Conservation (phyloP, 2,329 filamentous ascomycete species). For the Penicillium fuscoglaucum region DNA sequence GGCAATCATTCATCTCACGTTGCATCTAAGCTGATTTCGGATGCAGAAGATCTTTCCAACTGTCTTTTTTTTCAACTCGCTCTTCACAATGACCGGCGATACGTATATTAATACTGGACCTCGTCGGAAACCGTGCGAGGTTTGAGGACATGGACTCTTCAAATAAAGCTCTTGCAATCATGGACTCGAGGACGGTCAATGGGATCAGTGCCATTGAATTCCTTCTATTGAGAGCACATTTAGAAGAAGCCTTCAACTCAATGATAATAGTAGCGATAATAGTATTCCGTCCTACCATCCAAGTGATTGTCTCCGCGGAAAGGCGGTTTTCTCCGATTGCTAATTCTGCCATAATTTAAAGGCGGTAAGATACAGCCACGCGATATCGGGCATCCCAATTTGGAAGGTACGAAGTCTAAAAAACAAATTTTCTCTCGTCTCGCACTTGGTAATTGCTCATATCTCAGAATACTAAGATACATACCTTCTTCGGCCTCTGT, state of each 20-base stretch:
- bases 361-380: slow-evolving; percentile 16
- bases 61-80: background rate
- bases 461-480: background rate
- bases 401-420: slow-evolving; percentile 18
- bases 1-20: background rate
- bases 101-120: too few relatives aligned
- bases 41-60: background rate
- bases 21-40: too few relatives aligned
- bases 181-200: background rate
- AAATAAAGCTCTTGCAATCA: background rate
- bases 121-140: background rate
- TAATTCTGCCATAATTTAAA: slow-evolving; percentile 14
- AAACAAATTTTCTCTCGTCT: slow-evolving; percentile 14
- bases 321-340: background rate
- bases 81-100: background rate
- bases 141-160: background rate
- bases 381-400: slow-evolving; percentile 22
- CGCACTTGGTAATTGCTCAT: background rate
- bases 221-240: background rate
- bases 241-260: background rate
- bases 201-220: background rate
- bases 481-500: background rate
- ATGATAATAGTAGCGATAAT: background rate
- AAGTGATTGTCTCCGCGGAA: background rate
- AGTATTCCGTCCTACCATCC: background rate